Base-by-base conservation (phyloP, 73 alveolate genomes). In the Durusdinium trenchii region DNA sequence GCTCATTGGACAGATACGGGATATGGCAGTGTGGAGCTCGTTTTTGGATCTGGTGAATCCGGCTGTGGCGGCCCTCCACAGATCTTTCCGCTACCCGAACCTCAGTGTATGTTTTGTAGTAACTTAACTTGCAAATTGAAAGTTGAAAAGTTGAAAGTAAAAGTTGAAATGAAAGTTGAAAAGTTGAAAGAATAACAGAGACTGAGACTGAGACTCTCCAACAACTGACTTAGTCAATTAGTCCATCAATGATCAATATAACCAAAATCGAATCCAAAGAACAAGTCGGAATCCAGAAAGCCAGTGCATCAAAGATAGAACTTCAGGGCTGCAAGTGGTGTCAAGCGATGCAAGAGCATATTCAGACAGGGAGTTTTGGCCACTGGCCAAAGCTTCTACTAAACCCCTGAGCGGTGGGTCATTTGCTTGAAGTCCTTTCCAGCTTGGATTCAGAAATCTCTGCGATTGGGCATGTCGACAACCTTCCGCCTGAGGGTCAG, bases 321-420 rank as follows among this genome's bases (percentile, higher is more conserved):
- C 85, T 42, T 42, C 38, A 1, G 10, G 5, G 14, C 57, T 67
- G 81, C 81, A 67, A 9, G 16, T 67, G 81, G 23, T 26, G n/a
- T 30, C 51, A 23, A 23, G n/a, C 42, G n/a, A 26, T 30, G 42
- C 23, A 4, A 67, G n/a, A 30, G n/a, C 26, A 30, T 46, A 46
- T 16, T 79, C 90, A 3, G 69, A 79, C 64, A 79, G 2, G 5
- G 90, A 3, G 2, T 1, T 47, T 9, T 20, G 47, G 1, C 90
- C 90, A 14, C 3, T 35, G 28, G 90, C 40, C 18, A 79, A 47
- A 1, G 43, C 64, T 32, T 35, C 90, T 1, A 79, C 64, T 46
- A 79, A 46, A 12, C 10, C 35, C 28, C 90, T 5, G 47, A 79
- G 46, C n/a, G 90, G 90, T 12, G 90, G 90, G 46, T 79, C 90